Base-by-base conservation (phyloP, 2,329 filamentous ascomycete genomes). In the Penicillium aurantiogriseum region DNA sequence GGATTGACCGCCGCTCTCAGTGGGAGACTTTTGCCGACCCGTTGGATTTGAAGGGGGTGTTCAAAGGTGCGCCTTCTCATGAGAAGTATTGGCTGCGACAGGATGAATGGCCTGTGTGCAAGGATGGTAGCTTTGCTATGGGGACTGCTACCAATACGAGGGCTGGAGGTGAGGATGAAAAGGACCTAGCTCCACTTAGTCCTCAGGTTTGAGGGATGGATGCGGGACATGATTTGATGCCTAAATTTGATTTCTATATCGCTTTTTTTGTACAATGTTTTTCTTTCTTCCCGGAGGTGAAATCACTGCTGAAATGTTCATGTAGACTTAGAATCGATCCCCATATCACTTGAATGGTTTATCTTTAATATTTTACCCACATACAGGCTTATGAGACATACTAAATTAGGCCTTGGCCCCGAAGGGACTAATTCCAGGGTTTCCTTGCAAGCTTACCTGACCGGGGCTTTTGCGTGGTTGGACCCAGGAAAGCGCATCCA, bases 11-110 rank as follows among this genome's bases (percentile, higher is more conserved):
- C 5, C 62, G 70, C 11, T 63, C 65, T 27, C 59, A 23, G 8
- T 68, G 63, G 67, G 58, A 63, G 58, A 73, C 69, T 2, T 65
- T 71, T 42, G 45, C 68, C 5, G 70, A 72, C 54, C 67, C 68
- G 5, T 58, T 73, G 42, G 68, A 72, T 48, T 36, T 72, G 13
- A 52, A 57, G 9, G 68, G 70, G 17, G 52, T 60, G 35, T 40
- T 70, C 0, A 65, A 66, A 21, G 69, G 69, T 0, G 40, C 64
- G 10, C 57, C 62, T 19, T 66, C 65, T 27, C 66, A 73, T 60
- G 68, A 73, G 17, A 55, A 58, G 35, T 73, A 67, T 51, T 73
- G 71, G 71, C 25, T 69, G 27, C 56, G 60, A 13, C 57, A 64
- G 4, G 60, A 67, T 9, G 57, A 66, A n/a, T 73, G 65, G 65